phyloP scores from a whole-genome alignment of 2,329 filamentous ascomycete genomes.

The Cladosporium sp. region DNA sequence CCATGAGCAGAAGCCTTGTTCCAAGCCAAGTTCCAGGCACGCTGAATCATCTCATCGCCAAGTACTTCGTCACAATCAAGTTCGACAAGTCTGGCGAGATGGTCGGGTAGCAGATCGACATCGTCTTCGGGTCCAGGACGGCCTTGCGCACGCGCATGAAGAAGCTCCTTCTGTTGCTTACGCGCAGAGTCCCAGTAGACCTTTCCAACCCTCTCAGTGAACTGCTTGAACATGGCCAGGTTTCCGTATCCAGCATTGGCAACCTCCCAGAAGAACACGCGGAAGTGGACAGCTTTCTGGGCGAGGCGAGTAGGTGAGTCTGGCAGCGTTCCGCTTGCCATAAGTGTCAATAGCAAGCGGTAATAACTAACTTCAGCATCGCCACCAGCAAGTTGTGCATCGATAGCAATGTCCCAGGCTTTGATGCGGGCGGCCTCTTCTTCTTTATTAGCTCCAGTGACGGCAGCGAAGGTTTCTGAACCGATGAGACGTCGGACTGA shows the following conservation, averaged over 20 bases:
- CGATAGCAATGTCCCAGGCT: conserved; percentile 88
- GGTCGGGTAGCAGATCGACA: conserved; percentile 67
- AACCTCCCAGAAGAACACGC: conserved; percentile 79
- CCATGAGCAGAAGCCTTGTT: conserved; percentile 71
- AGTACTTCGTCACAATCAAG: conserved; percentile 80
- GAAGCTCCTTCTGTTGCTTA: conserved; percentile 49
- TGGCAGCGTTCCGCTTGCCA: conserved; percentile 82
- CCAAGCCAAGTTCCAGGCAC: conserved; percentile 86
- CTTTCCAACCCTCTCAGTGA: conserved; percentile 69
- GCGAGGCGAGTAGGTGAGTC: conserved; percentile 79
- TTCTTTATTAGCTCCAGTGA: conserved; percentile 77
- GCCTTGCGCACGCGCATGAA: conserved; percentile 24
- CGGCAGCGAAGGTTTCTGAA: conserved; percentile 67
- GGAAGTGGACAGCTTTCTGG: conserved; percentile 86
- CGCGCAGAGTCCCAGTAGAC: conserved; percentile 79
- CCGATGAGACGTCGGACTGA: conserved; percentile 75
- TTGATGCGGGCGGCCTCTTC: conserved; percentile 83
- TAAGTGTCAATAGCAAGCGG: conserved; percentile 76
- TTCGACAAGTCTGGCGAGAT: conserved; percentile 71
- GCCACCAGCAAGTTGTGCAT: conserved; percentile 86
- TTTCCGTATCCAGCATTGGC: conserved; percentile 62
- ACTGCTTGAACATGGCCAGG: conserved; percentile 61
- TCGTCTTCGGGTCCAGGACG: conserved; percentile 28
- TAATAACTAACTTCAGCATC: conserved; percentile 87
- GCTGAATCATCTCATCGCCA: conserved; percentile 70